These are phyloP conservation scores for Peniophora sp. DNA, from an alignment of 1,284 basidiomycete genomes.

Conservation along the genomic window DNA sequence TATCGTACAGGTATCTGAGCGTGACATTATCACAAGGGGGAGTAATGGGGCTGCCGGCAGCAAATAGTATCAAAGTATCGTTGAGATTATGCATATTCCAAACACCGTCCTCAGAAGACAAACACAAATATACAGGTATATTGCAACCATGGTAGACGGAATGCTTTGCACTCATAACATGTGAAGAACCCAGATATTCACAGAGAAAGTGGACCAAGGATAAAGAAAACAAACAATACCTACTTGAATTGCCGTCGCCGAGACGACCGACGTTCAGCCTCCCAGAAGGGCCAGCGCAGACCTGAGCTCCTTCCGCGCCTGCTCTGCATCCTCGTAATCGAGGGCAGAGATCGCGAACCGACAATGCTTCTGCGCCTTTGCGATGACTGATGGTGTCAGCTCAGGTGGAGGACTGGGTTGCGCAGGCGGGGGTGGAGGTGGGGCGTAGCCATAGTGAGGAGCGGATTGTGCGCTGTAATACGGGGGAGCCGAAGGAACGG, in stretches of 20 bases:
- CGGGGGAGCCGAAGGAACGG: conserved; percentile 9
- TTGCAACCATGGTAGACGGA: not conserved
- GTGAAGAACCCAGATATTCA: no score
- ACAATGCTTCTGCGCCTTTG: conserved; percentile 83
- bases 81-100: no score
- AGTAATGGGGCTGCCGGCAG: no score
- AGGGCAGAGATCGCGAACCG: conserved; percentile 85
- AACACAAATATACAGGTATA: no score
- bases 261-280: conserved; percentile 16
- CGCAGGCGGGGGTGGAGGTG: conserved; percentile 2
- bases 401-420: conserved; percentile 29
- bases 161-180: not conserved
- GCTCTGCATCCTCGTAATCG: conserved; percentile 86
- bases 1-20: no score
- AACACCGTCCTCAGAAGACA: no score
- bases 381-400: conserved; percentile 55
- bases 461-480: conserved; percentile 9
- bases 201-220: not conserved
- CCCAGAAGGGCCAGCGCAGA: conserved; percentile 71
- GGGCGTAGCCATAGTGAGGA: conserved; percentile 6
- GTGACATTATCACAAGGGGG: no score
- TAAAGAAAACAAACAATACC: not conserved
- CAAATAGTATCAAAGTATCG: no score
- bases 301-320: conserved; percentile 73
- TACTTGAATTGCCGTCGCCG: not conserved